Percentiles rank a stretch among this genome's conserved stretches.
These are phyloP conservation scores for Cryptococcus sp. DNA, from an alignment of 1,284 basidiomycete species.

Conservation along the genomic window DNA sequence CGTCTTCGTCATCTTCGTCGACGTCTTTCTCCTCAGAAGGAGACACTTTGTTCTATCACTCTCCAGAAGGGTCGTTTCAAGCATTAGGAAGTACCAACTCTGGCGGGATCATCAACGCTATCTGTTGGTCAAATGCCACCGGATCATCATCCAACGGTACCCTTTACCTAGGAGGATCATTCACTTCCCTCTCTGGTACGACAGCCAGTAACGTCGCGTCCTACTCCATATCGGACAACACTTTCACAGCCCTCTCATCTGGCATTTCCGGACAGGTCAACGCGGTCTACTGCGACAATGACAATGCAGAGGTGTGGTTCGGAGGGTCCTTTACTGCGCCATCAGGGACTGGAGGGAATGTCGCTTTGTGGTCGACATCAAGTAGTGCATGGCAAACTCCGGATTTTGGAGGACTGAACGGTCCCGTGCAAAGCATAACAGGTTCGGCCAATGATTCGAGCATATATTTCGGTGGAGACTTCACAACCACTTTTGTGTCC, in stretches of 20 bases:
- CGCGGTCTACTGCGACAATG: conserved; percentile 78
- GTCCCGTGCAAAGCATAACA: conserved; percentile 75
- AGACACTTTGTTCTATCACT: conserved; percentile 39
- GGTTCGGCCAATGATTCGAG: conserved; percentile 69
- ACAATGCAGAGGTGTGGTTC: conserved; percentile 73
- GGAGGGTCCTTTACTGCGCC: conserved; percentile 72
- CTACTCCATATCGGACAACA: conserved; percentile 30
- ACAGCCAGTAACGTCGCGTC: conserved; percentile 37
- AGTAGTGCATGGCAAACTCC: conserved; percentile 64
- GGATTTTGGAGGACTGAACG: conserved; percentile 79
- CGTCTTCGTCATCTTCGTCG: conserved; percentile 32
- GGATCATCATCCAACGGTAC: conserved; percentile 33
- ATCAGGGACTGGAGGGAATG: conserved; percentile 58
- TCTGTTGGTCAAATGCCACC: conserved; percentile 39
- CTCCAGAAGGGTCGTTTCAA: conserved; percentile 24
- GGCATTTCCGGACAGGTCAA: conserved; percentile 66
- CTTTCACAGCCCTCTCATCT: conserved; percentile 26
- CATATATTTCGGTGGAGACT: conserved; percentile 85
- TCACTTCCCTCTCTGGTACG: conserved; percentile 34
- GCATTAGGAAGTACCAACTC: conserved; percentile 41
- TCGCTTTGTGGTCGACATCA: conserved; percentile 75
- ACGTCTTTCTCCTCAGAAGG: conserved; percentile 36
- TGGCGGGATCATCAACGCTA: conserved; percentile 43
- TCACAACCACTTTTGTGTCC: conserved; percentile 70
- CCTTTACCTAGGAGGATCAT: conserved; percentile 47